phyloP scores from a whole-genome alignment of 106 monocot species.

The Dactylorhiza incarnata region DNA sequence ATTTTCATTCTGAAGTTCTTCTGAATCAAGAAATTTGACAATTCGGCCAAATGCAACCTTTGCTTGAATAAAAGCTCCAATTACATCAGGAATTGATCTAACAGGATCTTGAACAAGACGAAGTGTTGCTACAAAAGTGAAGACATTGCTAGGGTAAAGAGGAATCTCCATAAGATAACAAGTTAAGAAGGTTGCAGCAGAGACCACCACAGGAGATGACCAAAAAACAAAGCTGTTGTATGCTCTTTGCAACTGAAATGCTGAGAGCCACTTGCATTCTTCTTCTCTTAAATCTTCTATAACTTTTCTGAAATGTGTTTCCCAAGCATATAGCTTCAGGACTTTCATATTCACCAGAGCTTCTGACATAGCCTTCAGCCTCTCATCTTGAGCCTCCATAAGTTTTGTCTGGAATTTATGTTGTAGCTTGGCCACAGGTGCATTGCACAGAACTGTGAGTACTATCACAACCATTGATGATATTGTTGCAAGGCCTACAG shows the following conservation, averaged over 20 bases:
- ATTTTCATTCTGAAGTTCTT: slow-evolving; percentile 38
- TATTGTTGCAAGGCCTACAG: slow-evolving; percentile 68
- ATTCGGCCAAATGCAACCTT: slow-evolving; percentile 59
- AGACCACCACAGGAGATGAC: slow-evolving; percentile 79
- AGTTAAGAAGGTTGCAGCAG: slow-evolving; percentile 68
- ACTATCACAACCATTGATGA: slow-evolving; percentile 56
- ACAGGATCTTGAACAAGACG: slow-evolving; percentile 83
- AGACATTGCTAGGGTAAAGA: slow-evolving; percentile 67
- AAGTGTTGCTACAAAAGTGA: slow-evolving; percentile 85
- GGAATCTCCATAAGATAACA: slow-evolving; percentile 54
- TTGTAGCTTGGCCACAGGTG: slow-evolving; percentile 67
- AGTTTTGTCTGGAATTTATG: slow-evolving; percentile 77
- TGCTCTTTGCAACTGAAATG: slow-evolving; percentile 59
- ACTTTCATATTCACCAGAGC: slow-evolving; percentile 88
- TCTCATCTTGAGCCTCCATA: slow-evolving; percentile 78
- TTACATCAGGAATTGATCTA: slow-evolving; percentile 67
- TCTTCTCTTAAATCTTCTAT: slow-evolving; percentile 44
- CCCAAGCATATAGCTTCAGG: slow-evolving; percentile 98
- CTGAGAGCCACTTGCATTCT: slow-evolving; percentile 73
- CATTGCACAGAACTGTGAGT: slow-evolving; percentile 58
- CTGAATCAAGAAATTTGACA: slow-evolving; percentile 55
- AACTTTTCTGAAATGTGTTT: slow-evolving; percentile 54
- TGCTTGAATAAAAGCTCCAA: slow-evolving; percentile 63
- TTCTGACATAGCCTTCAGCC: slow-evolving; percentile 87
- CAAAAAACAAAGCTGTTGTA: slow-evolving; percentile 77